Evolutionary conservation across 176 grass and related monocot genomes (phyloP).

Genomic region (Paspalum notatum): DNA sequence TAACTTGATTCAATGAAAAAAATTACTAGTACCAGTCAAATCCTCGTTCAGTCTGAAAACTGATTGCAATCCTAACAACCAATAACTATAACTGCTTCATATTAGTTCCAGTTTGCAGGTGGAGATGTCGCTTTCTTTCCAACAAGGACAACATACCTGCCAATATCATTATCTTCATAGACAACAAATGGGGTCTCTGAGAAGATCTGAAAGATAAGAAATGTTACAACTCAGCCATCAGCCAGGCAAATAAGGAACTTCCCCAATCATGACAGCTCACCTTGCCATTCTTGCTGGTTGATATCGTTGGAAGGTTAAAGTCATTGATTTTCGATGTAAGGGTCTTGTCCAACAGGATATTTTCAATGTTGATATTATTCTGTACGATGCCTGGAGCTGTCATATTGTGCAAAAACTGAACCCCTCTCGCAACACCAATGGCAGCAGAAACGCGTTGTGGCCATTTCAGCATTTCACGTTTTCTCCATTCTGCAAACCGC

Average conservation of each 20-base stretch:
- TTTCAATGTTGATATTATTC: slow-evolving; percentile 71
- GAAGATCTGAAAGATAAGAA: slow-evolving; percentile 58
- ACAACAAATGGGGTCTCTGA: slow-evolving; percentile 62
- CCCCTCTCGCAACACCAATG: slow-evolving; percentile 79
- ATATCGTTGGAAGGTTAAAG: slow-evolving; percentile 72
- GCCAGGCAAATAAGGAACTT: slow-evolving; percentile 25
- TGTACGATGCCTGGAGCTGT: slow-evolving; percentile 62
- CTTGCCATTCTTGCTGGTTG: slow-evolving; percentile 77
- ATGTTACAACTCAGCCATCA: slow-evolving; percentile 38
- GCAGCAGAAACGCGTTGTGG: slow-evolving; percentile 72
- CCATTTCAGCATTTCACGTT: slow-evolving; percentile 91
- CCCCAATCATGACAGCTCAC: slow-evolving; percentile 37
- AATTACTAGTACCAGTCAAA: slow-evolving; percentile 12
- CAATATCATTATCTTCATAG: slow-evolving; percentile 48
- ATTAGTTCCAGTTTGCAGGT: slow-evolving; percentile 13
- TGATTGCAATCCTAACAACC: slow-evolving; percentile 28
- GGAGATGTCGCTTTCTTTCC: slow-evolving; percentile 30
- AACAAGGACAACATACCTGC: slow-evolving; percentile 64
- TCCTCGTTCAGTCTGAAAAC: neutral
- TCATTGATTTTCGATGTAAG: slow-evolving; percentile 83
- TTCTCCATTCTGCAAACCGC: slow-evolving; percentile 65
- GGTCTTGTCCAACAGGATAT: slow-evolving; percentile 87
- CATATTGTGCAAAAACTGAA: slow-evolving; percentile 85
- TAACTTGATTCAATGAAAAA: neutral
- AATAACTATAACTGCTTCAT: neutral